Percentiles rank a stretch among this genome's conserved stretches.
Evolutionary conservation across 1,284 basidiomycete genomes (phyloP).

Genomic region (Mycena sp.): DNA sequence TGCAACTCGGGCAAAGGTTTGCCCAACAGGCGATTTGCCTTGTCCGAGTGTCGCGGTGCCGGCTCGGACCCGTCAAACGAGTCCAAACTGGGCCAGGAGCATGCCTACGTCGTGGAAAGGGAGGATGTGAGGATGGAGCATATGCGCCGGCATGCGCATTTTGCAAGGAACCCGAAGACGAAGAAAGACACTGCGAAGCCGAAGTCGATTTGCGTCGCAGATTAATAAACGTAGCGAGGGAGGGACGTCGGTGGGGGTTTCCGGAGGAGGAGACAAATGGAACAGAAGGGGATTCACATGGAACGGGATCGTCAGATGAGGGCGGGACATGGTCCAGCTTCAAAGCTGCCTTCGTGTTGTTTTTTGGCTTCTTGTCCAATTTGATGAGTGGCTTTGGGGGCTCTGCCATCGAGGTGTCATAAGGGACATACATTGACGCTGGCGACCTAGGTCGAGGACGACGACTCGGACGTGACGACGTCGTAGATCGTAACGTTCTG

Average conservation of each 20-base stretch:
- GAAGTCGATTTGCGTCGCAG: constrained; percentile 13
- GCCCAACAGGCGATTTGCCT: constrained; percentile 22
- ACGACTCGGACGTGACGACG: not conserved
- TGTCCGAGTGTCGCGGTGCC: not conserved
- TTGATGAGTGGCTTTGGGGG: constrained; percentile 17
- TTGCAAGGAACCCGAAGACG: not conserved
- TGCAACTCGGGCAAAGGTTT: not conserved
- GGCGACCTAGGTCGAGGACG: constrained; percentile 3
- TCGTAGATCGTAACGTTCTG: no score
- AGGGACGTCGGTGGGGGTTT: constrained; percentile 1
- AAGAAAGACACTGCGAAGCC: not conserved
- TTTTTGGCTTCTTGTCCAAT: constrained; percentile 11
- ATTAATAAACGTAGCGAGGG: constrained; percentile 11
- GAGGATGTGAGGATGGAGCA: not conserved
- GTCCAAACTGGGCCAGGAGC: no score
- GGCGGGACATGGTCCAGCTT: not conserved
- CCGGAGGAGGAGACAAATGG: not conserved
- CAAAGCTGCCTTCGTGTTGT: not conserved
- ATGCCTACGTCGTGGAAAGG: no score
- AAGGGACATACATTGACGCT: constrained; percentile 4
- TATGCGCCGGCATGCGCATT: not conserved
- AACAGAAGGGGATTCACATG: not conserved
- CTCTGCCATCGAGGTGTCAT: not conserved
- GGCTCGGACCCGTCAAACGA: not conserved
- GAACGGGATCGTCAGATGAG: not conserved